Conservation (phyloP, 768 basidiomycete species). For the Coprinopsis marcescibilis region DNA sequence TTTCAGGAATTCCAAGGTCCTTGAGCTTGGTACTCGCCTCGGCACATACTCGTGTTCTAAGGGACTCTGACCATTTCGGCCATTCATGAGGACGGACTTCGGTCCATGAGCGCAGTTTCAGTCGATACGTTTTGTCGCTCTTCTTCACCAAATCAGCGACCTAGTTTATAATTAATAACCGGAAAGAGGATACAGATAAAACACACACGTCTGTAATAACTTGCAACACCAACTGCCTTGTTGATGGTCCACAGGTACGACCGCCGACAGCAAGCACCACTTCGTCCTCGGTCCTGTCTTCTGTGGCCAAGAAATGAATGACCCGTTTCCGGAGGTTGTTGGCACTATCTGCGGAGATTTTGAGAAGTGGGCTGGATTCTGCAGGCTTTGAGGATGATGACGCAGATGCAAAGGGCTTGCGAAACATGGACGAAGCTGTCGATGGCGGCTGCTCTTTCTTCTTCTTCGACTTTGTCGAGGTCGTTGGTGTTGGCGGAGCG, state of each 20-base stretch:
- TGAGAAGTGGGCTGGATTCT: constrained; percentile 24
- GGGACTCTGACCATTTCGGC: constrained; percentile 40
- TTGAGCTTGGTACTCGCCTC: constrained; percentile 44
- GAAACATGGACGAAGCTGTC: constrained; percentile 24
- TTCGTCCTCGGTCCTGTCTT: constrained; percentile 44
- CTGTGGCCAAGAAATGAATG: constrained; percentile 46
- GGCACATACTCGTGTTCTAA: constrained; percentile 45
- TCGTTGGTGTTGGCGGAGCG: constrained; percentile 34
- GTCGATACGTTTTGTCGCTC: constrained; percentile 38
- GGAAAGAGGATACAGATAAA: not conserved
- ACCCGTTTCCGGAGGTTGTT: constrained; percentile 35
- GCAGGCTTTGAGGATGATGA: constrained; percentile 21
- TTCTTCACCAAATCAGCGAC: constrained; percentile 42
- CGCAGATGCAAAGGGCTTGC: constrained; percentile 17
- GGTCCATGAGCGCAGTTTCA: constrained; percentile 55
- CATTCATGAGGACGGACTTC: constrained; percentile 69
- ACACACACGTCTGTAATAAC: constrained; percentile 20
- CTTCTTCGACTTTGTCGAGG: constrained; percentile 29
- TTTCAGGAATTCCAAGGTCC: constrained; percentile 48
- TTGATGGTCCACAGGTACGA: too few relatives aligned
- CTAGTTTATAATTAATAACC: constrained; percentile 24
- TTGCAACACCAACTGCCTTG: constrained; percentile 39
- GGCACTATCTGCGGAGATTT: constrained; percentile 15
- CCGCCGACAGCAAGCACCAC: too few relatives aligned
- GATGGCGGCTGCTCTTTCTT: constrained; percentile 28